A percentile compares a stretch with the other conserved stretches of the same genome.
Evolutionary conservation across 768 basidiomycete genomes (phyloP).

Genomic region (Udeniomyces megalosporus): DNA sequence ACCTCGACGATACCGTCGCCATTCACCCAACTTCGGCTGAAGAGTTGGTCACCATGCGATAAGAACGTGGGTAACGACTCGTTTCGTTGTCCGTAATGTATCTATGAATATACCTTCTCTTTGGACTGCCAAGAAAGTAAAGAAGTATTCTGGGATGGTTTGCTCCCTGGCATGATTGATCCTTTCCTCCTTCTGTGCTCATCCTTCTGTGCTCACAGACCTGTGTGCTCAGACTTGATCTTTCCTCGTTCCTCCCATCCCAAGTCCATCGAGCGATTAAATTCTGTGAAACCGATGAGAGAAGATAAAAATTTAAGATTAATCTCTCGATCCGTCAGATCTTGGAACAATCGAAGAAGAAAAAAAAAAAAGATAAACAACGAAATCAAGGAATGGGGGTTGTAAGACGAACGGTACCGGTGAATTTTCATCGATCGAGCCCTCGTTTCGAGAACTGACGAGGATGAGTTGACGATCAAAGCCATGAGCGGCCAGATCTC

Average conservation of each 20-base stretch:
- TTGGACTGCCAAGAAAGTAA: too few relatives aligned
- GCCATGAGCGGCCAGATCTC: slow-evolving; percentile 49
- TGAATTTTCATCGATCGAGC: slow-evolving; percentile 26
- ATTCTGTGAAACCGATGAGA: not conserved
- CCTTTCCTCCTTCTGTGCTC: too few relatives aligned
- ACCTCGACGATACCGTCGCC: slow-evolving; percentile 96
- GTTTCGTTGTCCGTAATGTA: not conserved
- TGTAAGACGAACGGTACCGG: not conserved
- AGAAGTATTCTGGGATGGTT: too few relatives aligned
- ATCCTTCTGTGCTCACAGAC: too few relatives aligned
- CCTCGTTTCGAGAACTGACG: slow-evolving; percentile 44
- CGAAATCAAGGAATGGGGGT: too few relatives aligned
- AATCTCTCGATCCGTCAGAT: not conserved
- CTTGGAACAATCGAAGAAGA: too few relatives aligned
- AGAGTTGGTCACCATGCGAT: slow-evolving; percentile 1
- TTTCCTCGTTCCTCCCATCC: not conserved
- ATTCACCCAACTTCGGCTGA: slow-evolving; percentile 36
- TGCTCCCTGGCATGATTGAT: too few relatives aligned
- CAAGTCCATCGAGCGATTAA: not conserved
- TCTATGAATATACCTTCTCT: too few relatives aligned
- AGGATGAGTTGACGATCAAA: slow-evolving; percentile 52
- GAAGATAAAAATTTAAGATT: not conserved
- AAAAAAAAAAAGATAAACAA: not conserved
- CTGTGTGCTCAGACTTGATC: not conserved
- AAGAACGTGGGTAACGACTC: too few relatives aligned